phyloP scores from a whole-genome alignment of 768 basidiomycete genomes.

The Trametopsis cervina region DNA sequence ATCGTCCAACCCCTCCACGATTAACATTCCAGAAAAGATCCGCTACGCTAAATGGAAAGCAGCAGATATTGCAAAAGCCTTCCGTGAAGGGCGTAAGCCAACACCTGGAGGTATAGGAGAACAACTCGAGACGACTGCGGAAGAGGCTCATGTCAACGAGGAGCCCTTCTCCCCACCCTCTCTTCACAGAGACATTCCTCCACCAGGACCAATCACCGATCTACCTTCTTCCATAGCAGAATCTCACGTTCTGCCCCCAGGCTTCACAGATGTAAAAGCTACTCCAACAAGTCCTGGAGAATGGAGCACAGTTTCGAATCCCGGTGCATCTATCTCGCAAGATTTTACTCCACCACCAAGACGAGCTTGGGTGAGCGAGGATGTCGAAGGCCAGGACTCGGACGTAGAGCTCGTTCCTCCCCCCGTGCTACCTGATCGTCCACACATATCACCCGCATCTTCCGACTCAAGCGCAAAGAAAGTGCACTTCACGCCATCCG shows the following conservation, averaged over 20 bases:
- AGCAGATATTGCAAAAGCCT: constrained; percentile 87
- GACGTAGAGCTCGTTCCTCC: constrained; percentile 11
- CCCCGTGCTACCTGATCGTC: not conserved
- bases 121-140: constrained; percentile 24
- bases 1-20: constrained; percentile 23
- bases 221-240: constrained; percentile 10
- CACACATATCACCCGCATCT: constrained; percentile 10
- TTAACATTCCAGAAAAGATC: constrained; percentile 74
- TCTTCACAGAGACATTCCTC: constrained; percentile 3
- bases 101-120: constrained; percentile 67
- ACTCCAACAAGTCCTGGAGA: constrained; percentile 41
- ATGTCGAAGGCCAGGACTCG: constrained; percentile 32
- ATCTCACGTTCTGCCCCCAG: constrained; percentile 14
- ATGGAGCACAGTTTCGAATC: constrained; percentile 77
- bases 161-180: constrained; percentile 6
- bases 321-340: constrained; percentile 35
- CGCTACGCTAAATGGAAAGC: constrained; percentile 98
- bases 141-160: constrained; percentile 15
- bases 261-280: constrained; percentile 17
- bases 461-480: constrained; percentile 29
- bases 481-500: constrained; percentile 45
- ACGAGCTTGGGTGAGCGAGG: constrained; percentile 35
- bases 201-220: not conserved
- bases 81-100: constrained; percentile 88
- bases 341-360: constrained; percentile 17